phyloP scores from a whole-genome alignment of 2,329 filamentous ascomycete genomes.

The Lecanosticta acicola region DNA sequence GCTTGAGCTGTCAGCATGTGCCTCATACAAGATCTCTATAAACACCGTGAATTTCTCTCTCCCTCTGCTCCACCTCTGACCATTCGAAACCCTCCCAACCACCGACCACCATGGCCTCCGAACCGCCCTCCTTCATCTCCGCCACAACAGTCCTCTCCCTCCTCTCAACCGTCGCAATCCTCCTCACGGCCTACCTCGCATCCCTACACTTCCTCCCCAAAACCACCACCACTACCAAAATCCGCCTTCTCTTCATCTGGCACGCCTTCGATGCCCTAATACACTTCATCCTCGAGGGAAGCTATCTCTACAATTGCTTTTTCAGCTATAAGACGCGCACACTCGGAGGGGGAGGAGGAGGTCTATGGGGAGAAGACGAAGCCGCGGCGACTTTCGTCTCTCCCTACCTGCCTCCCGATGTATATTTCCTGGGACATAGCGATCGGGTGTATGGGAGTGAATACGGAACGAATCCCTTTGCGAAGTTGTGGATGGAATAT shows the following conservation, averaged over 20 bases:
- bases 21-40: too few relatives aligned
- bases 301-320: conserved; percentile 91
- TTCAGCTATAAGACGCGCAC: conserved; percentile 55
- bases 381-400: conserved; percentile 24
- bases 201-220: conserved; percentile 49
- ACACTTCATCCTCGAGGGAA: conserved; percentile 85
- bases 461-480: conserved; percentile 51
- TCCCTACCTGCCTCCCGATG: conserved; percentile 41
- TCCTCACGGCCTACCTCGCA: conserved; percentile 48
- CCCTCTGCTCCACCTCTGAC: too few relatives aligned
- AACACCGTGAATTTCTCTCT: too few relatives aligned
- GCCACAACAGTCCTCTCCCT: conserved; percentile 52
- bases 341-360: too few relatives aligned
- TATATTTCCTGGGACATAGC: conserved; percentile 50
- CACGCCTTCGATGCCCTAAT: conserved; percentile 88
- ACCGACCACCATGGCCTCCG: too few relatives aligned
- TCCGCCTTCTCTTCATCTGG: conserved; percentile 84
- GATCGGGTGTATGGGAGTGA: conserved; percentile 55
- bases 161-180: conserved; percentile 49
- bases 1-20: too few relatives aligned
- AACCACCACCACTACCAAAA: conserved; percentile 48
- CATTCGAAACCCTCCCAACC: too few relatives aligned
- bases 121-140: conserved; percentile 34
- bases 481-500: conserved; percentile 60
- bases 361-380: too few relatives aligned